Evolutionary conservation across 108 stramenopile genomes (phyloP).

Genomic region (Cyclotella kingstonii): DNA sequence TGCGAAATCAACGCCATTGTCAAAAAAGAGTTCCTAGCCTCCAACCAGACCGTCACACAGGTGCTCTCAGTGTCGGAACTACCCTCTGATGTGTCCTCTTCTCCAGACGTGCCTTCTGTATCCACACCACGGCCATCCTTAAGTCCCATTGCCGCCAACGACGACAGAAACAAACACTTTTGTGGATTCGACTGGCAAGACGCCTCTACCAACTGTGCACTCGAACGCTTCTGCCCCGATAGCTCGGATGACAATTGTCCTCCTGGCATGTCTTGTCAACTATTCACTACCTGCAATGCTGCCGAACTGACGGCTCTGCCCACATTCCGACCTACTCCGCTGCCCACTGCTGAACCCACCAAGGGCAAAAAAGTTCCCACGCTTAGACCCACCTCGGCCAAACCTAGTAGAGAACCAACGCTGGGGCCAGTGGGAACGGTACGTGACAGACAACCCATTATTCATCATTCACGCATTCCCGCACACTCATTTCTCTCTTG

Average conservation of each 20-base stretch:
- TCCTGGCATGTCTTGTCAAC: slow-evolving; percentile 21
- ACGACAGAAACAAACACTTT: slow-evolving; percentile 29
- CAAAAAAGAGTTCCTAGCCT: slow-evolving; percentile 29
- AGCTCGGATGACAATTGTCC: slow-evolving; percentile 31
- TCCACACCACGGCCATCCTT: background rate
- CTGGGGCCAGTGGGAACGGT: slow-evolving; percentile 11
- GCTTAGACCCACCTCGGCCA: slow-evolving; percentile 24
- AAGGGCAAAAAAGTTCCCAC: slow-evolving; percentile 18
- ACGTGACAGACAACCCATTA: background rate
- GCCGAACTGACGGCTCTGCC: slow-evolving; percentile 24
- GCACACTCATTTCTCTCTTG: background rate
- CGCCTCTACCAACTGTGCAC: slow-evolving; percentile 25
- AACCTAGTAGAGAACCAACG: slow-evolving; percentile 35
- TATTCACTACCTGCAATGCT: slow-evolving; percentile 34
- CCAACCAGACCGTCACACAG: background rate
- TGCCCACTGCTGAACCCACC: slow-evolving; percentile 8
- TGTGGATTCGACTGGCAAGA: slow-evolving; percentile 37
- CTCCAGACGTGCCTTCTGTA: background rate
- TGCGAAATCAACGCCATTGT: slow-evolving; percentile 45
- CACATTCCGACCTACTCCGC: slow-evolving; percentile 1
- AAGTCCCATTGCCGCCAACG: slow-evolving; percentile 1
- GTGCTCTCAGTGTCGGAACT: background rate
- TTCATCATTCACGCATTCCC: no score
- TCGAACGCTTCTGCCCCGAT: slow-evolving; percentile 33
- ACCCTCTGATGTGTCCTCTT: no score